Base-by-base conservation (phyloP, 148 eudicot genomes). In the Camellia sinensis region DNA sequence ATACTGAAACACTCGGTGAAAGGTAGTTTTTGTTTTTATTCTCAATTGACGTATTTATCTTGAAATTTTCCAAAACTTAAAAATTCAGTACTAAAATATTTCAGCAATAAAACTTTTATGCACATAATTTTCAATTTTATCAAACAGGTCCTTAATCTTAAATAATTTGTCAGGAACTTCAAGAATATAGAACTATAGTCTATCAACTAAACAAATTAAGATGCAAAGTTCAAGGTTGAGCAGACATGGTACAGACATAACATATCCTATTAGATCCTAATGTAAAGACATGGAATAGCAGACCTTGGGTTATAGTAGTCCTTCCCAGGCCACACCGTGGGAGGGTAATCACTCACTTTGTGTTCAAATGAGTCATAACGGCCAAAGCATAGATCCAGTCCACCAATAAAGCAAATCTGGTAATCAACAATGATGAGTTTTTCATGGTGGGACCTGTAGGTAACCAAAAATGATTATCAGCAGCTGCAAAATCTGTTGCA, bases 261-360 rank as follows among this genome's bases (percentile, higher is more conserved):
- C 52, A 48, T 48, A 48, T 48, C 7, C 52, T 48, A 48, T 48
- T 48, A 44, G 72, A 8, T 76, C 48, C 65, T 6, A 37, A 64
- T 63, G 44, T 77, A 66, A 53, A 67, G 84, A 73, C 29, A 50
- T 78, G 6, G 52, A 48, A 40, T 19, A 73, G 59, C 79, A 80
- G 79, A 90, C 98, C 98, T 90, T 79, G 98, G 98, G 81, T 95
- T 95, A 82, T 95, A 95, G 83, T 93, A 95, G 83, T 95, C 98
- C 85, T 95, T 95, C 82, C 98, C 98, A 78, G 98, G 97, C 96
- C 97, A 95, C 67, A 85, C 73, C 75, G 69, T 40, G 79, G 98
- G 78, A 62, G 96, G 96, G 63, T 76, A 69, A 86, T 95, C 98
- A 73, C 90, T 89, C 78, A 95, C 96, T 82, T 87, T 87, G 83